These are phyloP conservation scores for Rhynchosporium graminicola DNA, from an alignment of 2,329 filamentous ascomycete genomes.

Conservation along the genomic window DNA sequence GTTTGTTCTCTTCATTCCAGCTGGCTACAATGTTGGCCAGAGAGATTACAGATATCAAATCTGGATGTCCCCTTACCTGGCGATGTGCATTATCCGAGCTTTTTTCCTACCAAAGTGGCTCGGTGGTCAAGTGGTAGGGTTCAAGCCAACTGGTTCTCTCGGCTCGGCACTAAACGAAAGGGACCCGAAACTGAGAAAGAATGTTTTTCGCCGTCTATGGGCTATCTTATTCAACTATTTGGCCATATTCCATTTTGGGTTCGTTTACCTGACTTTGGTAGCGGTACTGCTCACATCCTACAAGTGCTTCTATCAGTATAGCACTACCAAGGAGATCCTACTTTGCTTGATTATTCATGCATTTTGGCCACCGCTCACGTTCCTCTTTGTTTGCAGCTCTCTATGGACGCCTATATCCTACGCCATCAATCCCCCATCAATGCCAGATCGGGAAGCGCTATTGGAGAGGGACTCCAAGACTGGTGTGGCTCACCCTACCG, in stretches of 20 bases:
- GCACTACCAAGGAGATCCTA: constrained; percentile 40
- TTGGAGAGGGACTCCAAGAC: constrained; percentile 56
- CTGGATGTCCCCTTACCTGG: constrained; percentile 65
- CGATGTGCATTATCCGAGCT: constrained; percentile 57
- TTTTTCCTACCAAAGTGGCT: constrained; percentile 61
- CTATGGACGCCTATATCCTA: constrained; percentile 56
- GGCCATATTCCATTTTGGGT: constrained; percentile 52
- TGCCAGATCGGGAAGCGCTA: constrained; percentile 59
- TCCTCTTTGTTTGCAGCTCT: constrained; percentile 45
- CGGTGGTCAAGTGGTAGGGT: constrained; percentile 58
- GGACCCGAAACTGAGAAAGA: constrained; percentile 51
- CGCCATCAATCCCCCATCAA: constrained; percentile 58
- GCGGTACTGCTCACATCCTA: constrained; percentile 46
- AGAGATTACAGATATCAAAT: constrained; percentile 56
- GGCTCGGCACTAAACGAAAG: constrained; percentile 59
- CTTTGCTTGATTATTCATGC: constrained; percentile 59
- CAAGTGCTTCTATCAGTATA: constrained; percentile 34
- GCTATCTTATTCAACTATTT: constrained; percentile 58
- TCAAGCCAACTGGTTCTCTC: constrained; percentile 61
- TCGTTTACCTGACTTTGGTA: constrained; percentile 47
- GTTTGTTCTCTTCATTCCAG: constrained; percentile 55
- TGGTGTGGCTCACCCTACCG: constrained; percentile 55
- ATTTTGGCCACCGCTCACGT: constrained; percentile 58
- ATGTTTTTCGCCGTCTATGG: constrained; percentile 54
- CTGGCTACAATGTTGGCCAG: constrained; percentile 60